Base-by-base conservation (phyloP, 441 rosid species). In the Gossypium trilobum region DNA sequence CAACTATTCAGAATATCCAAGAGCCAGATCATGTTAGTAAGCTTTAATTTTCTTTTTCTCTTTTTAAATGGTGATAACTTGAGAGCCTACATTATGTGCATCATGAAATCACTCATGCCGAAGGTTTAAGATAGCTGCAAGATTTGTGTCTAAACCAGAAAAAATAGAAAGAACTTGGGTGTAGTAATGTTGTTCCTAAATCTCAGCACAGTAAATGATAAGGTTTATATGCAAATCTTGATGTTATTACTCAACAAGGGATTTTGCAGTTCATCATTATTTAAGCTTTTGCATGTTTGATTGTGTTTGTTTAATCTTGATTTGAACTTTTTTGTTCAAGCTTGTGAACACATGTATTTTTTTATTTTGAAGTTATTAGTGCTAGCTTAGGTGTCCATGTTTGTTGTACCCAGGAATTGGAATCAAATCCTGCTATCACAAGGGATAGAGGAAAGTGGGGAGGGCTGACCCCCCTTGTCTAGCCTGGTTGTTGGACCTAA, bases 11-110 rank as follows among this genome's bases (percentile, higher is more conserved):
- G 50, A 74, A 60, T 79, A 79, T 54, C 52, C 78, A 70, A 71
- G 52, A 29, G 56, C 39, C 75, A 54, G 75, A 42, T 75, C 71
- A 44, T 20, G 97, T 90, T 80, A 82, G 91, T 75, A 19, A 57
- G 50, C 63, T 44, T 55, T 60, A 57, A 62, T 33, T 39, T 4
- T 17, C 76, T 63, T 70, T 27, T 17, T 6, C 14, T 50, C 39
- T 68, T 51, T 51, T 31, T 13, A 6, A 17, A 44, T 11, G 55
- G 44, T 65, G 33, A 22, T 65, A 44, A 65, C 33, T 10, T 42
- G 36, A 65, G 17, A 44, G 11, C 70, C 20, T 42, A 13, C 16
- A 5, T 13, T 39, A 11, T 33, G 46, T 61, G 66, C 46, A 61
- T 61, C 46, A 3, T 61, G 5, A 61, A 60, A 14, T 61, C 14